Evolutionary conservation across 2,329 filamentous ascomycete species (phyloP), one percentile per base, ranked within the genome.

Genomic region (Phyllosticta citrichinensis): DNA sequence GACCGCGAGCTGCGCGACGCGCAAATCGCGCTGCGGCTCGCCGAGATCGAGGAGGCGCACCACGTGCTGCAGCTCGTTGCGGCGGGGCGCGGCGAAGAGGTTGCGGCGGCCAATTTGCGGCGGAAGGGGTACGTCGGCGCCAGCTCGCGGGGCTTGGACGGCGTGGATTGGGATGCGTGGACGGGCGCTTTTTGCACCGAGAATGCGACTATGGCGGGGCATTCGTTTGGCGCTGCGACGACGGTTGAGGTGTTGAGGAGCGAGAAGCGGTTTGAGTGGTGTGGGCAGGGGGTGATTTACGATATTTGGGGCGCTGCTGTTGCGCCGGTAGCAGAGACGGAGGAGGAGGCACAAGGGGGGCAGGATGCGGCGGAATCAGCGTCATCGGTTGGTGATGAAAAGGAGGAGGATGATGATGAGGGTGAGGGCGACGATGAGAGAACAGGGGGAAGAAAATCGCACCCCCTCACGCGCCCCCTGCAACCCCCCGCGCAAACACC

Each of bases 201-300:
- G 27, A 77, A 82, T 56, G 80, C 86, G 19, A 87, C 84, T 1
- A 77, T 82, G 62, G 81, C 86, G 65, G 85, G 85, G 0, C 85
- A 88, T 67, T 86, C 83, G 1, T 88, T 88, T 65, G 85, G 85
- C 19, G 85, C 83, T 2, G 85, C 85, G 9, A 87, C 85, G 0
- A 79, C 81, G 0, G 78, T 85, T 1, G 83, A 87, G 66, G 76
- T 85, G 5, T 75, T 86, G 35, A 76, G 86, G 20, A 76, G 82
- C 57, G 70, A 75, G 25, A 76, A 82, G 22, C 75, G 79, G 11
- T 84, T 86, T 62, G 66, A 74, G 9, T 86, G 82, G 70, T 74
- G 87, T 22, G 77, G 81, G 3, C 84, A 87, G 66, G 85, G 83
- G 1, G 82, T 88, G 61, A 80, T 87, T 25, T 83, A 87, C 62